These are phyloP conservation scores for Aegilops sharonensis DNA, from an alignment of 176 grass and related monocot genomes.

Conservation along the genomic window DNA sequence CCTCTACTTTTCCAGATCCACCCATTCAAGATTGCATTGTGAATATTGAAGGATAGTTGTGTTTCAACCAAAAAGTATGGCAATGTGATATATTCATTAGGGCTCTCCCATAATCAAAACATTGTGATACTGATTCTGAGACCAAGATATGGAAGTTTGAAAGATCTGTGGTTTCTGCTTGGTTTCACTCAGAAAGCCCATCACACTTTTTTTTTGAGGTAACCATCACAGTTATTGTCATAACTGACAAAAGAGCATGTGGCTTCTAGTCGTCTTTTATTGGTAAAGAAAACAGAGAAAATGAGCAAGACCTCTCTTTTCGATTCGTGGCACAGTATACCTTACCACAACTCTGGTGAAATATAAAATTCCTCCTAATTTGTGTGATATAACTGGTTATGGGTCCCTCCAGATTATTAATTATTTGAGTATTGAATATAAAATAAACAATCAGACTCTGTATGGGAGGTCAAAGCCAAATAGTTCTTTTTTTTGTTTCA, in stretches of 20 bases:
- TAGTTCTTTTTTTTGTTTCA: constrained; percentile 9
- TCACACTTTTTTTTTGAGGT: neutral
- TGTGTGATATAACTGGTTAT: neutral
- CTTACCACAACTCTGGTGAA: neutral
- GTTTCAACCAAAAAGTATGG: neutral
- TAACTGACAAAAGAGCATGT: neutral
- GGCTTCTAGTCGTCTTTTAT: neutral
- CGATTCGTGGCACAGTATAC: neutral
- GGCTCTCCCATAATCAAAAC: neutral
- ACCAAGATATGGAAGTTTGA: constrained; percentile 6
- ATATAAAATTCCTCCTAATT: neutral
- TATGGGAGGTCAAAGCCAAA: too few relatives aligned
- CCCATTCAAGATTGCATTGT: neutral
- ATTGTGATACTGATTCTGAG: neutral
- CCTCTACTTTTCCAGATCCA: neutral
- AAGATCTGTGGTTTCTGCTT: neutral
- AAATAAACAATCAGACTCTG: too few relatives aligned
- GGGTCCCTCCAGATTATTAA: neutral
- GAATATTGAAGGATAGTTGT: neutral
- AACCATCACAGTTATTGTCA: neutral
- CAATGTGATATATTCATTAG: neutral
- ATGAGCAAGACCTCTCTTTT: neutral
- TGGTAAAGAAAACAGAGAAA: constrained; percentile 1
- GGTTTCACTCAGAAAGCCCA: neutral
- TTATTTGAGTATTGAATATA: neutral